Evolutionary conservation across 768 basidiomycete species (phyloP).

Genomic region (Boletus rubropictus): DNA sequence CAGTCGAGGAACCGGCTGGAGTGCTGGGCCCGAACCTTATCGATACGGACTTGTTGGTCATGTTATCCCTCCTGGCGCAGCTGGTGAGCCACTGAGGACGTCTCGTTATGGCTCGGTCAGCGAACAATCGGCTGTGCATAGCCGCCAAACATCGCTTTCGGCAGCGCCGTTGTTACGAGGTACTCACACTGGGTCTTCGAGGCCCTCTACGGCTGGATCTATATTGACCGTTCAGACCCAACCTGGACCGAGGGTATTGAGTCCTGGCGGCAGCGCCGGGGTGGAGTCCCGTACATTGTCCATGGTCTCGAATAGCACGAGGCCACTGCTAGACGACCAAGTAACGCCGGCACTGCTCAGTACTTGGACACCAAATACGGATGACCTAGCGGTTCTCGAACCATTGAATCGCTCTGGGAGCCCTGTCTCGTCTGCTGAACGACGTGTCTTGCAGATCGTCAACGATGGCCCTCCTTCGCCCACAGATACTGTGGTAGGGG

Average conservation of each 20-base stretch:
- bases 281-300: conserved; percentile 19
- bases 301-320: conserved; percentile 15
- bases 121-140: conserved; percentile 19
- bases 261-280: conserved; percentile 2
- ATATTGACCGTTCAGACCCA: conserved; percentile 29
- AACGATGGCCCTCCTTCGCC: conserved; percentile 24
- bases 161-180: conserved; percentile 21
- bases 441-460: conserved; percentile 24
- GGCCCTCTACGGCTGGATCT: conserved; percentile 44
- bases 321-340: conserved; percentile 4
- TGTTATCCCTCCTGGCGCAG: conserved; percentile 25
- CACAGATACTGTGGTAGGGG: conserved; percentile 3
- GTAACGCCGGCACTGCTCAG: background rate
- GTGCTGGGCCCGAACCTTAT: conserved; percentile 49
- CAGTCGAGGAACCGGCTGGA: conserved; percentile 27
- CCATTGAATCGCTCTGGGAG: conserved; percentile 18
- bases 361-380: conserved; percentile 18
- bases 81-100: conserved; percentile 29
- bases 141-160: conserved; percentile 25
- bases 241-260: conserved; percentile 5
- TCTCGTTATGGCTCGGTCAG: conserved; percentile 26
- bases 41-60: conserved; percentile 59
- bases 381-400: conserved; percentile 16
- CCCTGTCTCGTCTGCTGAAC: conserved; percentile 17
- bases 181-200: conserved; percentile 21